Evolutionary conservation across 2,329 filamentous ascomycete genomes (phyloP).

Genomic region (Blastomyces percursus): DNA sequence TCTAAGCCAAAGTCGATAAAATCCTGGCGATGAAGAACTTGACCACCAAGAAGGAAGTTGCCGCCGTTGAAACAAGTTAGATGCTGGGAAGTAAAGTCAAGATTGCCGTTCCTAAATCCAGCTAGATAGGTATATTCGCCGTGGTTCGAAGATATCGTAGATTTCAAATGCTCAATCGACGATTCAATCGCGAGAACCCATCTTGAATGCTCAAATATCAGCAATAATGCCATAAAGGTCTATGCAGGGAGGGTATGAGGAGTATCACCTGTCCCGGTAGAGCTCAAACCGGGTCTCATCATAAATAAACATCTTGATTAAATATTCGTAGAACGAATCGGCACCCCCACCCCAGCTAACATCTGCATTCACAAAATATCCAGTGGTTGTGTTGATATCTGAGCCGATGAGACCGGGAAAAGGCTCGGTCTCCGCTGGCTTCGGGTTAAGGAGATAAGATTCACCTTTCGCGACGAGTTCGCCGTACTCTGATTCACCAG

Average conservation of each 20-base stretch:
- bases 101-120: slow-evolving; percentile 26
- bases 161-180: slow-evolving; percentile 59
- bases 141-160: slow-evolving; percentile 53
- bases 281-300: slow-evolving; percentile 51
- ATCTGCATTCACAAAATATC: slow-evolving; percentile 52
- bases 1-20: slow-evolving; percentile 65
- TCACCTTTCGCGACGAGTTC: slow-evolving; percentile 56
- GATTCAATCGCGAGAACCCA: slow-evolving; percentile 69
- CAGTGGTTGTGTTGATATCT: slow-evolving; percentile 52
- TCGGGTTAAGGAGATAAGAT: slow-evolving; percentile 56
- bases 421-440: slow-evolving; percentile 53
- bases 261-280: slow-evolving; percentile 47
- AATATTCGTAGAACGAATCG: slow-evolving; percentile 80
- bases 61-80: slow-evolving; percentile 75
- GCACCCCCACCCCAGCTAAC: slow-evolving; percentile 70
- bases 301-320: slow-evolving; percentile 86
- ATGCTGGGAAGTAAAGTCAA: slow-evolving; percentile 34
- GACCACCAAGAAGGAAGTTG: slow-evolving; percentile 72
- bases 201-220: slow-evolving; percentile 24
- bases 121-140: slow-evolving; percentile 61
- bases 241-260: not conserved
- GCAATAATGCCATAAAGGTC: not conserved
- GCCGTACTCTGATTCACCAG: slow-evolving; percentile 56
- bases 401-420: slow-evolving; percentile 68
- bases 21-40: slow-evolving; percentile 52